Percentiles rank a stretch among this genome's conserved stretches.
phyloP scores from a whole-genome alignment of 768 basidiomycete genomes.

The Lactarius evosmus region DNA sequence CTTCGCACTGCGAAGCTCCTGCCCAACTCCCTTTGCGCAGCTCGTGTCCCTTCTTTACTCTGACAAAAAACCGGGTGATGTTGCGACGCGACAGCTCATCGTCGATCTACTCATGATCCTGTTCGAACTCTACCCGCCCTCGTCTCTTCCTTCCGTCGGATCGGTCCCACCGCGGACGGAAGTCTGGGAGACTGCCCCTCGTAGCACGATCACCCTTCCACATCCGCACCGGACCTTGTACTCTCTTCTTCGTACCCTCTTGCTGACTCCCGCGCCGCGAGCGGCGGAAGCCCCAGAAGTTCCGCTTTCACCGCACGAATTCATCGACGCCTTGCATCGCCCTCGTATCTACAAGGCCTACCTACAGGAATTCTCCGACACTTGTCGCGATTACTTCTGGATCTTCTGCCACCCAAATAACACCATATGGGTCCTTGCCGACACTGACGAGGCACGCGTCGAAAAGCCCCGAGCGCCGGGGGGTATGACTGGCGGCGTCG shows the following conservation, averaged over 20 bases:
- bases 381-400: conserved; percentile 95
- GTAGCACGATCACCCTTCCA: conserved; percentile 62
- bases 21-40: conserved; percentile 84
- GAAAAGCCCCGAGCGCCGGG: conserved; percentile 93
- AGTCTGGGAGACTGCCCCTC: conserved; percentile 37
- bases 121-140: conserved; percentile 83
- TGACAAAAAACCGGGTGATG: conserved; percentile 97
- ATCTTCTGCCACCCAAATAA: conserved; percentile 96
- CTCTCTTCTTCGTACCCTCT: conserved; percentile 67
- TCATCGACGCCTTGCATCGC: conserved; percentile 68
- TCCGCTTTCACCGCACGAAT: conserved; percentile 71
- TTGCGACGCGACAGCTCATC: conserved; percentile 86
- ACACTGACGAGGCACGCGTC: conserved; percentile 80
- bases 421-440: conserved; percentile 79
- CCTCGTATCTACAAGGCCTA: conserved; percentile 79
- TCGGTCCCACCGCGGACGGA: conserved; percentile 26
- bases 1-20: conserved; percentile 82
- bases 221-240: conserved; percentile 69
- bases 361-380: conserved; percentile 78
- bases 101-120: conserved; percentile 81
- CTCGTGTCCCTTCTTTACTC: conserved; percentile 85
- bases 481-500: conserved; percentile 98
- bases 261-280: conserved; percentile 70
- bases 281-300: conserved; percentile 58
- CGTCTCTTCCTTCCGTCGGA: conserved; percentile 56